Evolutionary conservation across 1,284 basidiomycete species (phyloP), one percentile per base, ranked within the genome.

Genomic region (Naganishia liquefaciens): DNA sequence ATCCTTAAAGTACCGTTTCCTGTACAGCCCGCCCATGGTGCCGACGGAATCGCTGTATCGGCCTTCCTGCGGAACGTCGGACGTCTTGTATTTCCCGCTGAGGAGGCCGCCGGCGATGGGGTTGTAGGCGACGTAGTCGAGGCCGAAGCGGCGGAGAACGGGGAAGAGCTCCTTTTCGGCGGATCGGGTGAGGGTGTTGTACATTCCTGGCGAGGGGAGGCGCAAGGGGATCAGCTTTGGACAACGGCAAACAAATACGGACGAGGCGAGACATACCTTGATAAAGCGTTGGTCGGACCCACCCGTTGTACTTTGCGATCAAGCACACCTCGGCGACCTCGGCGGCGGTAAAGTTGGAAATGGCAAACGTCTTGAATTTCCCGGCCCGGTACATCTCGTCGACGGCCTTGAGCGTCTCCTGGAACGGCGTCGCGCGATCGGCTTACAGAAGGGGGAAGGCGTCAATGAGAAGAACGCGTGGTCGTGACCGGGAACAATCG

Each of bases 91-190:
- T 69, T 81, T 82, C 11, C 82, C 82, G 15, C 81, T 79, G 68
- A 84, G 81, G 60, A 82, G 77, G 15, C 82, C 83, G 6, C 81
- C 82, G 33, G 82, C 83, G 39, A 85, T 76, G n/a, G 82, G 82
- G 67, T 81, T 83, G 72, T 82, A 84, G 39, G 83, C 76, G 21
- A 85, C 84, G 57, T 85, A 76, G 28, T 83, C 75, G 54, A 87
- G 72, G 23, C 82, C 83, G 72, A 80, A 84, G 70, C 71, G 65
- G 21, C 86, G 79, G 47, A 87, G 79, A 72, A 85, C 86, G 6
- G 84, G 84, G 72, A 87, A 80, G n/a, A 87, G 79, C 69, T 87
- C 86, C 0, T 83, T 81, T 71, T 87, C 86, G 46, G 84, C 82
- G 30, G 74, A 73, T 39, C 76, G 72, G 23, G 73, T 75, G 54